These are phyloP conservation scores for Ophiocordyceps robertsii DNA, from an alignment of 2,329 filamentous ascomycete species.

Conservation along the genomic window DNA sequence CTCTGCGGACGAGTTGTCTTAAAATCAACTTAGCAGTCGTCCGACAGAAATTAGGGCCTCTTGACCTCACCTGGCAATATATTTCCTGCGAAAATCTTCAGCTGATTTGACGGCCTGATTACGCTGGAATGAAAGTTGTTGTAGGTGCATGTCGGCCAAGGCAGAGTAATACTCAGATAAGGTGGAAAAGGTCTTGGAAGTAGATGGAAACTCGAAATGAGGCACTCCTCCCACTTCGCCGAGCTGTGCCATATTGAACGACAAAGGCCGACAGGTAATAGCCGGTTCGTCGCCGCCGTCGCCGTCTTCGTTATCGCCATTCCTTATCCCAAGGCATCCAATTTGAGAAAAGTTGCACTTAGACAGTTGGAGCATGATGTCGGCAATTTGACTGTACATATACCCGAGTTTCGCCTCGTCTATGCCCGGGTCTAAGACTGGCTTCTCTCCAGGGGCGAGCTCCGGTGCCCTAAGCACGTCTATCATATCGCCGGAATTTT, in stretches of 20 bases:
- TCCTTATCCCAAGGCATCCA: constrained; percentile 17
- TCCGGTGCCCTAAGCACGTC: constrained; percentile 13
- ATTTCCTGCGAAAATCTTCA: constrained; percentile 26
- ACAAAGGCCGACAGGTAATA: not conserved
- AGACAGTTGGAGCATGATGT: constrained; percentile 26
- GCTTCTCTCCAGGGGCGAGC: constrained; percentile 9
- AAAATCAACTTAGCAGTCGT: not conserved
- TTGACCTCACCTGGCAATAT: constrained; percentile 19
- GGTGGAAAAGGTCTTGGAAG: not conserved
- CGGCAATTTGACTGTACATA: constrained; percentile 26
- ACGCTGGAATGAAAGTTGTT: constrained; percentile 21
- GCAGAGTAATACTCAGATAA: constrained; percentile 17
- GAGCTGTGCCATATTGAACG: not conserved
- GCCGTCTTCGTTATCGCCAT: constrained; percentile 6
- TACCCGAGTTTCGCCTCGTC: constrained; percentile 15
- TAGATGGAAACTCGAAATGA: not conserved
- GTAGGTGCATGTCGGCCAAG: constrained; percentile 25
- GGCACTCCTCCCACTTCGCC: not conserved
- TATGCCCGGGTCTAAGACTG: constrained; percentile 20
- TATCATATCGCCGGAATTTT: constrained; percentile 14
- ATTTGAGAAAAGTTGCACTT: constrained; percentile 19
- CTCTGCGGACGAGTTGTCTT: constrained; percentile 17
- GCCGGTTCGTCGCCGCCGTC: not conserved
- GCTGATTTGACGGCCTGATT: constrained; percentile 19
- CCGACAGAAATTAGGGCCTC: not conserved